Base-by-base conservation (phyloP, 2,329 filamentous ascomycete species). In the Monosporascus ibericus region DNA sequence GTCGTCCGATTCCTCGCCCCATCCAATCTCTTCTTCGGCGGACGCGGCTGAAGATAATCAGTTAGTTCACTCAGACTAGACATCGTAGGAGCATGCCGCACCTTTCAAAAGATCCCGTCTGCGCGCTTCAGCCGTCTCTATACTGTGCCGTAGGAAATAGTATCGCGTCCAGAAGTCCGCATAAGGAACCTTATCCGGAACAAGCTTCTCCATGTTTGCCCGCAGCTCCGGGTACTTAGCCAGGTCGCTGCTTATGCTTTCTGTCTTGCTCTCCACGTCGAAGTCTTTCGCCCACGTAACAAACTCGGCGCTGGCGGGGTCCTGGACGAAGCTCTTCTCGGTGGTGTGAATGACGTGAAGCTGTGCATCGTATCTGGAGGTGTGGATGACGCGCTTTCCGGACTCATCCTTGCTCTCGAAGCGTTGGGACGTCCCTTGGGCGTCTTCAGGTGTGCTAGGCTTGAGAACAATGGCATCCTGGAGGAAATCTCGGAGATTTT, bases 341-440 rank as follows among this genome's bases (percentile, higher is more conserved):
- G 85, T 88, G 5, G 90, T 92, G 70, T 99, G 94, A 54, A 99
- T 92, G 36, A 95, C 91, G 67, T 99, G 92, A 56, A 99, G 76
- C 71, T 97, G 94, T 1, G 94, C 94, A 65, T 99, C 94, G 66
- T 96, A 92, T 55, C 94, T 82, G 49, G 91, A 96, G 1, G 90
- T 89, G 68, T 99, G 94, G 58, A 97, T 95, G 17, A 97, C 90
- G 51, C 94, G 81, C 76, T 94, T 96, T 25, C 92, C 92, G 48
- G 84, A 82, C 5, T 88, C 84, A 70, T 96, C 92, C 68, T 92
- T 95, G 66, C 90, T 95, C 74, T 97, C 94, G 63, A 97, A 99
- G 5, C 96, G 77, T 34, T 96, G 83, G 48, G 86, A 77, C 60
- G 68, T 76, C n/a, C 75, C 74, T 59, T 81, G 69, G 46, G 71